phyloP scores from a whole-genome alignment of 1,139 yeast genomes.

The Taphrina wiesneri region DNA sequence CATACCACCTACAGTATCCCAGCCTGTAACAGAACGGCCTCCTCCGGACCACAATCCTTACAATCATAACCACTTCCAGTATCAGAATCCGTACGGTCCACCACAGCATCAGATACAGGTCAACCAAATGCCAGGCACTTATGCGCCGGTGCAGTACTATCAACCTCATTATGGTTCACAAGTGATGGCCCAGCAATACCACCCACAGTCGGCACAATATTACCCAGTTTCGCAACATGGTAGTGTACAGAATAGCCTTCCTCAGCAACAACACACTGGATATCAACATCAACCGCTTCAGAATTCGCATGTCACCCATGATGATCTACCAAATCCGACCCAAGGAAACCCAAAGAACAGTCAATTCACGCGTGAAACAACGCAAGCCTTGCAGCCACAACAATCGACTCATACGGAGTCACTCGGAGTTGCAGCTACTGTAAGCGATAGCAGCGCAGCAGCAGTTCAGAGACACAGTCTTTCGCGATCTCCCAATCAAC shows the following conservation, averaged over 20 bases:
- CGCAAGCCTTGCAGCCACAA: neutral
- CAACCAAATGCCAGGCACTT: neutral
- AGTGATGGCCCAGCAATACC: neutral
- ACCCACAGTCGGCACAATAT: neutral
- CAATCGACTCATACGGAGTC: neutral
- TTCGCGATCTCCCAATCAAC: neutral
- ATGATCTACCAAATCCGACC: neutral
- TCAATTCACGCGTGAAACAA: neutral
- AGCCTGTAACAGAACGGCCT: neutral
- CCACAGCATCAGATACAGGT: neutral
- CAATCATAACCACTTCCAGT: neutral
- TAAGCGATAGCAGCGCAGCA: neutral
- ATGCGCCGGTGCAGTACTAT: neutral
- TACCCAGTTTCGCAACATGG: neutral
- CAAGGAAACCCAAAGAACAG: neutral
- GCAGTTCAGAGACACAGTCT: neutral
- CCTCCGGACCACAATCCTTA: neutral
- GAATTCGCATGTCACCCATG: neutral
- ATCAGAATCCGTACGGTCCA: neutral
- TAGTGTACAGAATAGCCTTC: neutral
- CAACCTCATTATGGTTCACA: neutral
- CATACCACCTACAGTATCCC: neutral
- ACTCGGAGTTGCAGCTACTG: neutral
- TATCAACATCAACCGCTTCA: neutral
- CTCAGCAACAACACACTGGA: neutral